phyloP scores from a whole-genome alignment of 2,329 filamentous ascomycete species.

The Aureobasidium zeae region DNA sequence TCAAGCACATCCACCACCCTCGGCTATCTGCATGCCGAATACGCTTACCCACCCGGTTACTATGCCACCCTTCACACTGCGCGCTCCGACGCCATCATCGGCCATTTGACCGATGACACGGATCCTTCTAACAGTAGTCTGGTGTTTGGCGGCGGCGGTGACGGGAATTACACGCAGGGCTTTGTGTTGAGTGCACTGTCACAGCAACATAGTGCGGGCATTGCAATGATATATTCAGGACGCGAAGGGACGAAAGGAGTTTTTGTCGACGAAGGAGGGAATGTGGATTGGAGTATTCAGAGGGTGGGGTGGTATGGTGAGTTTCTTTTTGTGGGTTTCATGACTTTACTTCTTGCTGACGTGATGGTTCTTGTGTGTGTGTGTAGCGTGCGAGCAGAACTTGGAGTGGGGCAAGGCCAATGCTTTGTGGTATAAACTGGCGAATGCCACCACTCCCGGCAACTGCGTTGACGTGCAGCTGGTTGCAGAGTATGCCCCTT shows the following conservation, averaged over 20 bases:
- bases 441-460: slow-evolving; percentile 11
- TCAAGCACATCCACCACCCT: slow-evolving; percentile 17
- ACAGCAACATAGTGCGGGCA: slow-evolving; percentile 9
- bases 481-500: slow-evolving; percentile 8
- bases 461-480: slow-evolving; percentile 10
- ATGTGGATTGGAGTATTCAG: slow-evolving; percentile 16
- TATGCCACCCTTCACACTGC: slow-evolving; percentile 15
- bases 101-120: slow-evolving; percentile 16
- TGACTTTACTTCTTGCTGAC: no score
- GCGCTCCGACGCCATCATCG: slow-evolving; percentile 14
- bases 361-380: background rate
- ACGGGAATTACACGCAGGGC: slow-evolving; percentile 4
- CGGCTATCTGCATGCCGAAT: slow-evolving; percentile 18
- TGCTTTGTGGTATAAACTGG: slow-evolving; percentile 17
- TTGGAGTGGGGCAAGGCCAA: slow-evolving; percentile 16
- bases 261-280: slow-evolving; percentile 16
- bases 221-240: slow-evolving; percentile 18
- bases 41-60: slow-evolving; percentile 17
- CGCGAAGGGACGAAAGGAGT: slow-evolving; percentile 17
- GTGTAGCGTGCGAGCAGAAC: slow-evolving; percentile 14
- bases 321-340: no score
- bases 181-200: slow-evolving; percentile 15
- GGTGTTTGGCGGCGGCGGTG: slow-evolving; percentile 5
- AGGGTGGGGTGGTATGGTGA: slow-evolving; percentile 17
- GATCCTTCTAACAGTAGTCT: slow-evolving; percentile 15